These are phyloP conservation scores for Cutaneotrichosporon arboriforme DNA, from an alignment of 1,284 basidiomycete species.

Conservation along the genomic window DNA sequence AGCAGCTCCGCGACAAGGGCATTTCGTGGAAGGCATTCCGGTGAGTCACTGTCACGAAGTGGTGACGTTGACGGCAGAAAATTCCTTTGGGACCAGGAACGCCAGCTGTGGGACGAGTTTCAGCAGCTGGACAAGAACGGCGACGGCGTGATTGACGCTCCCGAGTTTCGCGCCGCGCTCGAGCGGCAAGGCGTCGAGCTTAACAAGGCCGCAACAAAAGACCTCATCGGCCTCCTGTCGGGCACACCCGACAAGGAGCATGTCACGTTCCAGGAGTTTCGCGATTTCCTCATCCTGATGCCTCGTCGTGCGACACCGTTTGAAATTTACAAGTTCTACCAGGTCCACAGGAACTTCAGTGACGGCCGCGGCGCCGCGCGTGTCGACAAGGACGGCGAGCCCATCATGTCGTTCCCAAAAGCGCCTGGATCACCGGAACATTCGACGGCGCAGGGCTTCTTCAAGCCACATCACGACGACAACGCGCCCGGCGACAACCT, in stretches of 20 bases:
- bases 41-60: slow-evolving; percentile 20
- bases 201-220: slow-evolving; percentile 60
- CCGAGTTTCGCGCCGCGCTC: slow-evolving; percentile 66
- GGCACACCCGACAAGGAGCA: slow-evolving; percentile 50
- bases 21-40: slow-evolving; percentile 74
- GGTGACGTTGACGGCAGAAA: slow-evolving; percentile 5
- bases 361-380: slow-evolving; percentile 71
- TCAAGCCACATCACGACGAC: slow-evolving; percentile 22
- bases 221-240: slow-evolving; percentile 69
- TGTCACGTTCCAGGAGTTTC: slow-evolving; percentile 77
- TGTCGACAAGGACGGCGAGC: slow-evolving; percentile 78
- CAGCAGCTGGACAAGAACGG: slow-evolving; percentile 80
- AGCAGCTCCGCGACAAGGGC: slow-evolving; percentile 34
- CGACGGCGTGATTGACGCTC: slow-evolving; percentile 70
- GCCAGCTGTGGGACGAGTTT: slow-evolving; percentile 83
- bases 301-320: slow-evolving; percentile 71
- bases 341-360: slow-evolving; percentile 64
- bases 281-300: slow-evolving; percentile 80
- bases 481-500: slow-evolving; percentile 48
- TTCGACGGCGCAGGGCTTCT: slow-evolving; percentile 26
- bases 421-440: slow-evolving; percentile 20
- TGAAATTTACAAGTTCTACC: slow-evolving; percentile 76
- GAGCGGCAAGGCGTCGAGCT: slow-evolving; percentile 67
- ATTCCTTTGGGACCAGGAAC: slow-evolving; percentile 43
- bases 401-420: slow-evolving; percentile 44